Conservation (phyloP, 2,329 filamentous ascomycete species). For the Cercospora zeae-maydis region DNA sequence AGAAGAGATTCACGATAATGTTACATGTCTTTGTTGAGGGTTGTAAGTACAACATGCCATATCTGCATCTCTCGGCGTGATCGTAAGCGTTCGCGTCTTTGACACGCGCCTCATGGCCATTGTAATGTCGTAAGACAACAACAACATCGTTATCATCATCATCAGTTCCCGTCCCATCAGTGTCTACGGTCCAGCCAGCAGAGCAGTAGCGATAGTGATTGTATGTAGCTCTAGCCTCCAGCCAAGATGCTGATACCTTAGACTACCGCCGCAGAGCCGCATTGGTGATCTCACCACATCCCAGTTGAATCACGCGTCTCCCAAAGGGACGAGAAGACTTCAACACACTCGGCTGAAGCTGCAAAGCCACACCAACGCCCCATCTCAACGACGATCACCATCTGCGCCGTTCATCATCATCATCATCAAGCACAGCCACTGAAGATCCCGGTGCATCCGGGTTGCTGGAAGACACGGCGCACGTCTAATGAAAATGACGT, state of each 20-base stretch:
- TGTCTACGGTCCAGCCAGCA: too few relatives aligned
- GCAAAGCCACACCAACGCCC: neutral
- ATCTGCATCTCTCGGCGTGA: neutral
- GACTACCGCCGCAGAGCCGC: neutral
- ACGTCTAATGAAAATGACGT: neutral
- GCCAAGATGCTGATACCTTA: neutral
- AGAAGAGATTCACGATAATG: neutral
- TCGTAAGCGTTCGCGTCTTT: neutral
- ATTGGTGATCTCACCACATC: neutral
- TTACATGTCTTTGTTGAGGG: neutral
- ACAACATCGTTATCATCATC: too few relatives aligned
- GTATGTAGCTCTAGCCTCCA: neutral
- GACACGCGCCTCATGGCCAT: neutral
- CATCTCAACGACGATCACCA: neutral
- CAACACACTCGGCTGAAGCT: too few relatives aligned
- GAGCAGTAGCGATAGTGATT: neutral
- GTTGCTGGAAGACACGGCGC: neutral
- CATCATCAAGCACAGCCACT: neutral
- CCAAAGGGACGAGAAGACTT: too few relatives aligned
- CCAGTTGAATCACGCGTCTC: neutral
- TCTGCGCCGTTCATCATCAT: too few relatives aligned
- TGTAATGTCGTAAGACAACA: too few relatives aligned
- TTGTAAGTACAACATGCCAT: too few relatives aligned
- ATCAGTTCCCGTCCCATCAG: too few relatives aligned
- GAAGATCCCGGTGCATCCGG: neutral